Evolutionary conservation across 2,329 filamentous ascomycete species (phyloP).

Genomic region (Sporothrix inflata): DNA sequence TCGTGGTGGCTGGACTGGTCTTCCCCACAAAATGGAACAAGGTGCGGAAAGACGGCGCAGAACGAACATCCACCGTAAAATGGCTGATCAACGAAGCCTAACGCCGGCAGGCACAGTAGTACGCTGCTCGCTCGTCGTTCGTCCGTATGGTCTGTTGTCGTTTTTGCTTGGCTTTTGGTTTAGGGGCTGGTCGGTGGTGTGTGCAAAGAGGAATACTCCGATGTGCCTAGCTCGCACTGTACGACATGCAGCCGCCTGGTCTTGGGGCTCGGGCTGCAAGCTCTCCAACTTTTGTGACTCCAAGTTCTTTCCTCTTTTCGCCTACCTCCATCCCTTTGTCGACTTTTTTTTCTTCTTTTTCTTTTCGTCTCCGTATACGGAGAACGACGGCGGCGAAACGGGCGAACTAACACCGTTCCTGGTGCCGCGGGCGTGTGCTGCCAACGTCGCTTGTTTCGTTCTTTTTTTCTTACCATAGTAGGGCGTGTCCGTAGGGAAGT

Average conservation of each 20-base stretch:
- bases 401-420: slow-evolving; percentile 14
- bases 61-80: background rate
- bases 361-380: background rate
- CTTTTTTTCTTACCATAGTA: background rate
- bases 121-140: background rate
- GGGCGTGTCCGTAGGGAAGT: background rate
- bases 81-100: slow-evolving; percentile 1
- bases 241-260: background rate
- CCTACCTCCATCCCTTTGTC: background rate
- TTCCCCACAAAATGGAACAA: slow-evolving; percentile 20
- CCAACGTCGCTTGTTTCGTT: background rate
- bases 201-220: background rate
- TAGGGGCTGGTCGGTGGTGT: background rate
- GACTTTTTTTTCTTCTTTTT: background rate
- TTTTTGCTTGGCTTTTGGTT: background rate
- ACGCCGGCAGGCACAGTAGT: slow-evolving; percentile 10
- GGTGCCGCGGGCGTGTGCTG: slow-evolving; percentile 12
- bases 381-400: background rate
- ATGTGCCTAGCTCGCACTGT: slow-evolving; percentile 1
- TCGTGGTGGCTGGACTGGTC: slow-evolving; percentile 6
- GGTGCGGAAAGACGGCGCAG: background rate
- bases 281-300: slow-evolving; percentile 11
- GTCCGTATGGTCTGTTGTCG: background rate
- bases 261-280: background rate
- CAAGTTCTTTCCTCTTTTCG: background rate